Conservation (phyloP, 768 basidiomycete genomes). For the Rhizopogon rudus region DNA sequence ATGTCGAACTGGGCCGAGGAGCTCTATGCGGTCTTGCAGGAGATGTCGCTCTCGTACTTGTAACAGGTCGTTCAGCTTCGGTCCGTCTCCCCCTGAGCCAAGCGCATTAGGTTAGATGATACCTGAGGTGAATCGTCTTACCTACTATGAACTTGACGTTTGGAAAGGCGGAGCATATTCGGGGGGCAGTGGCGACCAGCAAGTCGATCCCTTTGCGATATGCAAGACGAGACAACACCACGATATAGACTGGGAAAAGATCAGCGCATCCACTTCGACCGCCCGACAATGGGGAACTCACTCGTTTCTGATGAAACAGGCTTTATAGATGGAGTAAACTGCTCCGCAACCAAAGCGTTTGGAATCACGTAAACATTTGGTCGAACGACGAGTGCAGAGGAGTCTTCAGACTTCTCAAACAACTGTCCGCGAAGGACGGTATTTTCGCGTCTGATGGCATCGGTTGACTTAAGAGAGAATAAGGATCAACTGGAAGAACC, state of each 20-base stretch:
- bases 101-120: neutral
- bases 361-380: slow-evolving; percentile 87
- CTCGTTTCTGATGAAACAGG: slow-evolving; percentile 49
- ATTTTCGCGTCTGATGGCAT: slow-evolving; percentile 78
- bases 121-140: slow-evolving; percentile 21
- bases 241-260: slow-evolving; percentile 68
- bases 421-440: slow-evolving; percentile 85
- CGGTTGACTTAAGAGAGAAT: neutral
- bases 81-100: slow-evolving; percentile 86
- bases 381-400: slow-evolving; percentile 41
- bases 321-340: slow-evolving; percentile 64
- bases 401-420: slow-evolving; percentile 46
- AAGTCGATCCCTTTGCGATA: slow-evolving; percentile 98
- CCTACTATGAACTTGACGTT: slow-evolving; percentile 88
- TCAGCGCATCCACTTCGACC: neutral
- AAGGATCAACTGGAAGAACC: neutral
- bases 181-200: slow-evolving; percentile 86
- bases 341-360: slow-evolving; percentile 82
- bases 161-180: slow-evolving; percentile 80
- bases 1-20: slow-evolving; percentile 78
- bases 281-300: slow-evolving; percentile 25
- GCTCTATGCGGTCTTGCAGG: slow-evolving; percentile 87
- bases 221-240: slow-evolving; percentile 84
- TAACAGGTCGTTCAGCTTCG: slow-evolving; percentile 89
- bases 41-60: slow-evolving; percentile 93